Evolutionary conservation across 768 basidiomycete genomes (phyloP).

Genomic region (Amanita muscaria): DNA sequence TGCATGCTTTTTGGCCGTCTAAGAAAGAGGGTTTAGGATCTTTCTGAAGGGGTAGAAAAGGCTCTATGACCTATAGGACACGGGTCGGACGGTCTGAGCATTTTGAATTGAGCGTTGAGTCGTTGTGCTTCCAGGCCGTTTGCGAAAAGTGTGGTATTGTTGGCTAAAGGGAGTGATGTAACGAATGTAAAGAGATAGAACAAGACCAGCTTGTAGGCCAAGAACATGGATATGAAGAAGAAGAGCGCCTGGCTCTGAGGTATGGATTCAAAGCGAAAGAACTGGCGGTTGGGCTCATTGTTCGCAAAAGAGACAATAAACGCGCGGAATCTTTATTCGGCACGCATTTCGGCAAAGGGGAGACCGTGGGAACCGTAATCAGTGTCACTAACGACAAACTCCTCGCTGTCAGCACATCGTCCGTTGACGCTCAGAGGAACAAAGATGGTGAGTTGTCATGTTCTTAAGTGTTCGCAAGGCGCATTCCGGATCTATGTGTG

Average conservation of each 20-base stretch:
- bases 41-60: background rate
- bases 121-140: slow-evolving; percentile 45
- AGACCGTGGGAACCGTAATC: slow-evolving; percentile 19
- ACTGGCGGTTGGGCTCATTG: background rate
- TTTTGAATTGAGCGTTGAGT: slow-evolving; percentile 39
- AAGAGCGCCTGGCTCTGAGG: background rate
- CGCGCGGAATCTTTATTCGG: background rate
- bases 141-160: slow-evolving; percentile 32
- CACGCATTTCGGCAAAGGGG: too few species aligned
- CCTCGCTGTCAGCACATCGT: slow-evolving; percentile 28
- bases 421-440: slow-evolving; percentile 25
- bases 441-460: slow-evolving; percentile 32
- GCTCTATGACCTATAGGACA: slow-evolving; percentile 35
- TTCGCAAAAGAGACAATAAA: too few species aligned
- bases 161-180: slow-evolving; percentile 27
- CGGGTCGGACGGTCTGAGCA: slow-evolving; percentile 29
- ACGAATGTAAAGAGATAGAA: slow-evolving; percentile 14
- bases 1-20: slow-evolving; percentile 39
- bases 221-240: background rate
- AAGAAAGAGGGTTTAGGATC: background rate
- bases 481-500: slow-evolving; percentile 2
- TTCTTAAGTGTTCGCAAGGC: background rate
- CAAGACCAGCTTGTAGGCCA: slow-evolving; percentile 2
- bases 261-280: background rate
- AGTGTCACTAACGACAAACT: slow-evolving; percentile 10